These are phyloP conservation scores for Cladosporium sphaerospermum DNA, from an alignment of 2,329 filamentous ascomycete species.

Conservation along the genomic window DNA sequence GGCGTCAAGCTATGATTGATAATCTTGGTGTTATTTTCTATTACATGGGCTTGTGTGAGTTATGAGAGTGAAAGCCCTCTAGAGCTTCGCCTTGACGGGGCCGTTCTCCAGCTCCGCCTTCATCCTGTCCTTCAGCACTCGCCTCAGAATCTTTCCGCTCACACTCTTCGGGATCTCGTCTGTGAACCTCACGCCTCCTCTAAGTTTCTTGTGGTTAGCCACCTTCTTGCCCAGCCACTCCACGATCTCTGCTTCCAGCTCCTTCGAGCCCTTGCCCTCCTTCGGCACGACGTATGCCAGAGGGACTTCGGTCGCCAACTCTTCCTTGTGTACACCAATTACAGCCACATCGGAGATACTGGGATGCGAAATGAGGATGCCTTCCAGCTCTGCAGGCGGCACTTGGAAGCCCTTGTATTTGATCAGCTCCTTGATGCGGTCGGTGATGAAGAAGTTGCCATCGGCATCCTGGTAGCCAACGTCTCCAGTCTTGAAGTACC, in stretches of 20 bases:
- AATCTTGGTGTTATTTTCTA: no score
- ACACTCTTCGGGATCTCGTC: conserved; percentile 43
- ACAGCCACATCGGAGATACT: conserved; percentile 41
- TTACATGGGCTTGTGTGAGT: no score
- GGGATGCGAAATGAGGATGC: conserved; percentile 36
- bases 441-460: conserved; percentile 84
- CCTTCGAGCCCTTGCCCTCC: conserved; percentile 27
- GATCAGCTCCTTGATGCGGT: conserved; percentile 66
- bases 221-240: conserved; percentile 40
- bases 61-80: conserved; percentile 7
- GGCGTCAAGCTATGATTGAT: no score
- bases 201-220: conserved; percentile 42
- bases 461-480: conserved; percentile 71
- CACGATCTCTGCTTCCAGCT: conserved; percentile 37
- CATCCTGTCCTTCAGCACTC: conserved; percentile 39
- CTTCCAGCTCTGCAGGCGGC: conserved; percentile 43
- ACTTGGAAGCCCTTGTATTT: conserved; percentile 51
- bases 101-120: conserved; percentile 34
- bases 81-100: conserved; percentile 36
- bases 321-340: conserved; percentile 40
- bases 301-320: conserved; percentile 42
- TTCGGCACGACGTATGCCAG: conserved; percentile 41
- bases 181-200: conserved; percentile 42
- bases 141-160: conserved; percentile 43
- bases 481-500: conserved; percentile 88